A percentile compares a stretch with the other conserved stretches of the same genome.
phyloP scores from a whole-genome alignment of 192 early-diverging fungal genomes.

The Umbelopsis vinacea region DNA sequence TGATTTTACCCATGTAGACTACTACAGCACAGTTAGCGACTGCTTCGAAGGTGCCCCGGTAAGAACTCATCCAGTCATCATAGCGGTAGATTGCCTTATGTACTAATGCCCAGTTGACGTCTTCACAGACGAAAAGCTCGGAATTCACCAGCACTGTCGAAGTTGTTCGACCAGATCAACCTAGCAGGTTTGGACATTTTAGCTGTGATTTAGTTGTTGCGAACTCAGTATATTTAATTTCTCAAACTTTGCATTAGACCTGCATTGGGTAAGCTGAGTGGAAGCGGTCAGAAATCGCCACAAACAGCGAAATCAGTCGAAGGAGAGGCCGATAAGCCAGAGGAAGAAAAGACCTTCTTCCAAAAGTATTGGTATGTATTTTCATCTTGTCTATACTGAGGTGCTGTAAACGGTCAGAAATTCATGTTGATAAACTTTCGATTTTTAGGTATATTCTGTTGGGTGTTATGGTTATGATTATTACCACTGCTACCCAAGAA shows the following conservation, averaged over 20 bases:
- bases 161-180: constrained; percentile 3
- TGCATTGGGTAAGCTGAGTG: constrained; percentile 22
- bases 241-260: constrained; percentile 21
- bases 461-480: neutral
- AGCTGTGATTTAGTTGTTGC: neutral
- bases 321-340: constrained; percentile 23
- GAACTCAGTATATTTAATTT: neutral
- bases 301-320: neutral
- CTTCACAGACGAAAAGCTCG: neutral
- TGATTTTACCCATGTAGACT: constrained; percentile 33
- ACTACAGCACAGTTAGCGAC: constrained; percentile 27
- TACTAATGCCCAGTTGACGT: neutral
- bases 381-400: neutral
- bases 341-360: constrained; percentile 42
- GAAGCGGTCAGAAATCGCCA: neutral
- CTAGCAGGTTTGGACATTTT: constrained; percentile 15
- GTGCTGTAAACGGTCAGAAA: neutral
- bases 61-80: neutral
- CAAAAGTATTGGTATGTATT: constrained; percentile 41
- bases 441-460: neutral
- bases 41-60: constrained; percentile 26
- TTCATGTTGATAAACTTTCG: neutral
- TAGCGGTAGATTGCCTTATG: neutral
- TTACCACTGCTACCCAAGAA: constrained; percentile 6
- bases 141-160: constrained; percentile 24